phyloP scores from a whole-genome alignment of 768 basidiomycete genomes.

The Nidula microcarpa region DNA sequence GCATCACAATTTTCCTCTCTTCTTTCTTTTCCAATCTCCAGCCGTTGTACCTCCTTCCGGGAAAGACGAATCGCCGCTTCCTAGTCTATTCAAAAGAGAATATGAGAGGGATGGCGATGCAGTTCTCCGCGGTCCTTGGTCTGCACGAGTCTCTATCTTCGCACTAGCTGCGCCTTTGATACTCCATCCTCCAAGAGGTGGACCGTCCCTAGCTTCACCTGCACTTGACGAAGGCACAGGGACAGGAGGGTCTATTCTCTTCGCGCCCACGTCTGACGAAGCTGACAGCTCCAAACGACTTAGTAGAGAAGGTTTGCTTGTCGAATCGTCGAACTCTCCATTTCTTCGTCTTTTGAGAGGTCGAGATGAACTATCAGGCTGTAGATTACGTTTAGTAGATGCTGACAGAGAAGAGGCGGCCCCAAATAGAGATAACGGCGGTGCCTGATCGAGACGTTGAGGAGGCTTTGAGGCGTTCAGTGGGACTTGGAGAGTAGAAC shows the following conservation, averaged over 20 bases:
- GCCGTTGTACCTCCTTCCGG: background rate
- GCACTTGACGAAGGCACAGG: background rate
- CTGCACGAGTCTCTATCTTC: background rate
- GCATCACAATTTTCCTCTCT: background rate
- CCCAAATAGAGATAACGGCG: background rate
- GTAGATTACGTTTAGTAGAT: background rate
- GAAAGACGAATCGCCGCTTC: slow-evolving; percentile 4
- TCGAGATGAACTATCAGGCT: slow-evolving; percentile 24
- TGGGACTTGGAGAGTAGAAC: background rate
- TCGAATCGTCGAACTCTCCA: slow-evolving; percentile 3
- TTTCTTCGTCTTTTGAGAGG: slow-evolving; percentile 31
- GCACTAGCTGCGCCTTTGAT: slow-evolving; percentile 50
- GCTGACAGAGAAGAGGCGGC: background rate
- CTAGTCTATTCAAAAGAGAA: slow-evolving; percentile 32
- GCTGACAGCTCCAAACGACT: too few relatives aligned
- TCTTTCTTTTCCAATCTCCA: background rate
- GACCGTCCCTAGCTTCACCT: background rate
- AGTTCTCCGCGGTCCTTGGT: background rate
- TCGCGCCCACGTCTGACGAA: too few relatives aligned
- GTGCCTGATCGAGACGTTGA: background rate
- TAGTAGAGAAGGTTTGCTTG: slow-evolving; percentile 1
- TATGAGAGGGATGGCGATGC: slow-evolving; percentile 9
- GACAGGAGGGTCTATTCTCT: background rate
- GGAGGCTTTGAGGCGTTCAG: background rate
- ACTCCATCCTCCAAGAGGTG: slow-evolving; percentile 40